These are phyloP conservation scores for Chaetoceros tenuissimus DNA, from an alignment of 108 stramenopile genomes.

Conservation along the genomic window DNA sequence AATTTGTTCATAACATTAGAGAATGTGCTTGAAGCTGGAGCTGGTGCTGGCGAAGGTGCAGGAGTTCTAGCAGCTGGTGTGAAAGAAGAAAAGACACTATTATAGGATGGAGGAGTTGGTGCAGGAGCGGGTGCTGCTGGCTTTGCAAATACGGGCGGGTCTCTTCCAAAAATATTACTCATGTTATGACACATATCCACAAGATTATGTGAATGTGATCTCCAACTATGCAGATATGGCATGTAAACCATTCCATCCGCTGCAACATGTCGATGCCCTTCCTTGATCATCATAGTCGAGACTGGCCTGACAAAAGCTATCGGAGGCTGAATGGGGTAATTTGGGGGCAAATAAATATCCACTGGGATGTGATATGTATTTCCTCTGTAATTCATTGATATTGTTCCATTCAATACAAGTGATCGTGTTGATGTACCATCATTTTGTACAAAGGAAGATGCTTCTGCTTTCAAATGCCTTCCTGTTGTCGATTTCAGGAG, in stretches of 20 bases:
- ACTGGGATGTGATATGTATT: conserved; percentile 87
- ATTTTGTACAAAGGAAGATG: conserved; percentile 53
- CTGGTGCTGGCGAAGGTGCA: conserved; percentile 2
- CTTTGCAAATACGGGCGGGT: conserved; percentile 90
- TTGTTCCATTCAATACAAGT: conserved; percentile 77
- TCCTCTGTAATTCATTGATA: conserved; percentile 82
- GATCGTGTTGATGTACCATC: conserved; percentile 36
- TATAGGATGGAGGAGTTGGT: conserved; percentile 14
- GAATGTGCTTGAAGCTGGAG: not conserved
- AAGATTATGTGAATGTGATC: conserved; percentile 51
- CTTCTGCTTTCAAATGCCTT: conserved; percentile 43
- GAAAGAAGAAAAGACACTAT: too few species aligned
- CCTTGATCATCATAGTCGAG: conserved; percentile 69
- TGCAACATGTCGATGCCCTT: conserved; percentile 78
- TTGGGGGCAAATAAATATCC: conserved; percentile 82
- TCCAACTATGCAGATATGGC: conserved; percentile 93
- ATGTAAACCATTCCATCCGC: conserved; percentile 87
- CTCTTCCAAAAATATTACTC: conserved; percentile 83
- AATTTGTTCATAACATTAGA: not conserved
- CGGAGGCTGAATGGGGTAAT: conserved; percentile 81
- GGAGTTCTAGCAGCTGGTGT: conserved; percentile 8
- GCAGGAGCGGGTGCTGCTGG: conserved; percentile 16
- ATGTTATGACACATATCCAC: conserved; percentile 70
- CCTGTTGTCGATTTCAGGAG: conserved; percentile 54
- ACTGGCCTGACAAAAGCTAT: conserved; percentile 79